A percentile compares a stretch with the other conserved stretches of the same genome.
Evolutionary conservation across 179 eudicot genomes (phyloP).

Genomic region (Monotropa hypopitys): DNA sequence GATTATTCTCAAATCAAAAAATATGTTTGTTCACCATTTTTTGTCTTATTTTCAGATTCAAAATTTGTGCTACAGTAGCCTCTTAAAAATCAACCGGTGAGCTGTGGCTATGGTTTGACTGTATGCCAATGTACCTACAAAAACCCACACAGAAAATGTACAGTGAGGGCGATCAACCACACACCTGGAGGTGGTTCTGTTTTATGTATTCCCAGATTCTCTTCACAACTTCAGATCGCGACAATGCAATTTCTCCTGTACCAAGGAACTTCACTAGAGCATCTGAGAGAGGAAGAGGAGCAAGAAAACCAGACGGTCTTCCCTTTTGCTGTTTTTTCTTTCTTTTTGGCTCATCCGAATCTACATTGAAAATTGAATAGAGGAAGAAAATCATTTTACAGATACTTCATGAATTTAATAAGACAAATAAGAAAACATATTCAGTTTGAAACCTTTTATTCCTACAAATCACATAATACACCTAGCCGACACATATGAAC

Average conservation of each 20-base stretch:
- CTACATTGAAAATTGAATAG: conserved; percentile 18
- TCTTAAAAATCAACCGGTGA: neutral
- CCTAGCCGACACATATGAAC: neutral
- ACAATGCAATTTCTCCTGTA: conserved; percentile 65
- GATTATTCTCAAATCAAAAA: too few species aligned
- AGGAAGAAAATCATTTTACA: neutral
- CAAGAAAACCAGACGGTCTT: conserved; percentile 48
- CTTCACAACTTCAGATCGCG: conserved; percentile 65
- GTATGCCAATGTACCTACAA: neutral
- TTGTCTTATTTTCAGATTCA: too few species aligned
- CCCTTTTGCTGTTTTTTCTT: conserved; percentile 49
- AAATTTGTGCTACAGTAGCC: too few species aligned
- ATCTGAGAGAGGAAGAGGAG: conserved; percentile 67
- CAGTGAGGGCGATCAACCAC: neutral
- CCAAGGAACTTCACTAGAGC: conserved; percentile 72
- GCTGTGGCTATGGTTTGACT: neutral
- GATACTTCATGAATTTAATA: neutral
- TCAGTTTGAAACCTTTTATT: neutral
- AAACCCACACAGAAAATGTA: neutral
- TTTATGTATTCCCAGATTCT: conserved; percentile 84
- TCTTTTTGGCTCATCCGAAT: conserved; percentile 36
- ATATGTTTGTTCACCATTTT: too few species aligned
- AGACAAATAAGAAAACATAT: neutral
- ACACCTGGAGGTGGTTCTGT: conserved; percentile 68
- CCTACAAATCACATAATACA: neutral